Base-by-base conservation (phyloP, 2,329 filamentous ascomycete species). In the Ramichloridium luteum region DNA sequence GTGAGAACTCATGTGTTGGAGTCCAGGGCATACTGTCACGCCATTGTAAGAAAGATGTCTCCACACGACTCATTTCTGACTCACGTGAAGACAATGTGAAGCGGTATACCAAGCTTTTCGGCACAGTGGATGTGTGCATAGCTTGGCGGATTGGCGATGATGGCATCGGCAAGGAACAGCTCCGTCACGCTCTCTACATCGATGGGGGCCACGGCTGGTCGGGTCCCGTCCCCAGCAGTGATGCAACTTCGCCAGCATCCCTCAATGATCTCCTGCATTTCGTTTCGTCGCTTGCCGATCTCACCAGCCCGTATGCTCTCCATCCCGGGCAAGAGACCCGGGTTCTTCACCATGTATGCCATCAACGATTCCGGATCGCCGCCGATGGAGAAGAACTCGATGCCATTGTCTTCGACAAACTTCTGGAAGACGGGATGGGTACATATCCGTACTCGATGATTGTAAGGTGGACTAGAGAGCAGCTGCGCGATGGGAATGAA, bases 11-110 rank as follows among this genome's bases (percentile, higher is more conserved):
- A 48, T 79, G 73, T 1, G 84, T 92, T 0, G 82, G 75, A 1
- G 80, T 80, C 79, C 80, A 92, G 0, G 84, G 84, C 82, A 93
- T 92, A 1, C 20, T 23, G 83, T 13, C 6, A 5, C 18, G 6
- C 11, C 8, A 16, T 31, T 3, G 15, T 13, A 13, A 11, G 13
- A n/a, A n/a, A n/a, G n/a, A n/a, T n/a, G n/a, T n/a, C n/a, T n/a
- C n/a, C n/a, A n/a, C 10, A 10, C 16, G 15, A 13, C 9, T 25
- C 11, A 16, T 25, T n/a, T 15, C 10, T 13, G 30, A n/a, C 20
- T 23, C n/a, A 23, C 20, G 92, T 93, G 57, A 93, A 93, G 79
- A 92, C 88, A 55, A 93, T 72, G 44, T 83, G 79, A 3, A 82
- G 49, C 0, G 79, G 79, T 28, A 83, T 73, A 0, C 75, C 77